Evolutionary conservation across 129 eudicot genomes (phyloP).

Genomic region (Tagetes patula): DNA sequence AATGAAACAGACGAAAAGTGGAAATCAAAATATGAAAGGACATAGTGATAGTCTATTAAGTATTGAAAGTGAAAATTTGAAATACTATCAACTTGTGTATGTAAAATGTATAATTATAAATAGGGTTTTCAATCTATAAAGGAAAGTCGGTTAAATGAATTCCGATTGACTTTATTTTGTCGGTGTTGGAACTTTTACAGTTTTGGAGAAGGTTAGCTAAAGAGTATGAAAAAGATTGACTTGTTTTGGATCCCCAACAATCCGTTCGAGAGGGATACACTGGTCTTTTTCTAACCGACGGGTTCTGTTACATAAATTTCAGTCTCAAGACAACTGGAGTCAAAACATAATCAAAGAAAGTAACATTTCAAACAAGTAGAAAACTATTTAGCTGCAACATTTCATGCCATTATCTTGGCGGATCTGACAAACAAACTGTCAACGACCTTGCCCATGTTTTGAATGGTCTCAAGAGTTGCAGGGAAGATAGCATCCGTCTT

Average conservation of each 20-base stretch:
- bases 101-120: too few relatives aligned
- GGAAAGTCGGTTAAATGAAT: too few relatives aligned
- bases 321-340: neutral
- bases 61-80: too few relatives aligned
- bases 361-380: neutral
- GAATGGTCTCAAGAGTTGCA: constrained; percentile 67
- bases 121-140: too few relatives aligned
- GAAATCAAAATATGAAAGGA: too few relatives aligned
- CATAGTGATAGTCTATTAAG: too few relatives aligned
- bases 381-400: neutral
- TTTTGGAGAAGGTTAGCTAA: too few relatives aligned
- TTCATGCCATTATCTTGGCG: constrained; percentile 40
- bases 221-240: too few relatives aligned
- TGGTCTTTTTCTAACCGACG: neutral
- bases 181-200: too few relatives aligned
- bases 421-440: constrained; percentile 41
- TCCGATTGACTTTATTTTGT: too few relatives aligned
- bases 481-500: constrained; percentile 66
- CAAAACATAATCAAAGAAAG: neutral
- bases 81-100: too few relatives aligned
- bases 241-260: neutral
- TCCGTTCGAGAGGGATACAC: neutral
- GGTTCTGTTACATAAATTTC: neutral
- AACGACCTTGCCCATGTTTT: constrained; percentile 66
- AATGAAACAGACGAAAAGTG: too few relatives aligned